phyloP scores from a whole-genome alignment of 2,329 filamentous ascomycete genomes.

The Ceratocystis variospora region DNA sequence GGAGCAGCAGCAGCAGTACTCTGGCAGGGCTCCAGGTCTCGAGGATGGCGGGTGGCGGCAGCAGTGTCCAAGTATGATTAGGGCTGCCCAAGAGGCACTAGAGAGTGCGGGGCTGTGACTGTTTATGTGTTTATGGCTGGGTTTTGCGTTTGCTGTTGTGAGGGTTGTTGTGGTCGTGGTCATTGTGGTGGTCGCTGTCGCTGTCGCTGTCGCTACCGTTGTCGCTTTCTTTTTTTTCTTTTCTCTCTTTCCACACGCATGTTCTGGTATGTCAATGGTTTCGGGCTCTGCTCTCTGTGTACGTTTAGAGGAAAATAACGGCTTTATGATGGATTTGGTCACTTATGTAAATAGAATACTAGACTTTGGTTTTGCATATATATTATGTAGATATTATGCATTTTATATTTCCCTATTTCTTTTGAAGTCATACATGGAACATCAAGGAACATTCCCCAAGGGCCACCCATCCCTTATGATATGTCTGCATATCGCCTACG shows the following conservation, averaged over 20 bases:
- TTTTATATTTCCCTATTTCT: not conserved
- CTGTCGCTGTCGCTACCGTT: too few relatives aligned
- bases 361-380: not conserved
- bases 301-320: too few relatives aligned
- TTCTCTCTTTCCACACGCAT: too few relatives aligned
- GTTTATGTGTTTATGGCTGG: too few relatives aligned
- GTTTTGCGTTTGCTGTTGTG: too few relatives aligned
- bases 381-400: too few relatives aligned
- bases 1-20: not conserved
- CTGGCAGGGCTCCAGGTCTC: not conserved
- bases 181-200: too few relatives aligned
- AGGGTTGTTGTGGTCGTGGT: too few relatives aligned
- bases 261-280: not conserved
- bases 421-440: too few relatives aligned
- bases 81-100: not conserved
- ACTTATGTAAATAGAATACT: not conserved
- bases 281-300: not conserved
- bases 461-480: too few relatives aligned
- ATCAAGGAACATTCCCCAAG: too few relatives aligned
- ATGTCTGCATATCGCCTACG: not conserved
- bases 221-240: too few relatives aligned
- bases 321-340: not conserved
- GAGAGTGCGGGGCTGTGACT: not conserved
- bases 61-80: not conserved
- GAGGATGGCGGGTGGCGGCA: not conserved